Percentiles rank a stretch among this genome's conserved stretches.
Evolutionary conservation across 2,329 filamentous ascomycete genomes (phyloP).

Genomic region (Claviceps sp.): DNA sequence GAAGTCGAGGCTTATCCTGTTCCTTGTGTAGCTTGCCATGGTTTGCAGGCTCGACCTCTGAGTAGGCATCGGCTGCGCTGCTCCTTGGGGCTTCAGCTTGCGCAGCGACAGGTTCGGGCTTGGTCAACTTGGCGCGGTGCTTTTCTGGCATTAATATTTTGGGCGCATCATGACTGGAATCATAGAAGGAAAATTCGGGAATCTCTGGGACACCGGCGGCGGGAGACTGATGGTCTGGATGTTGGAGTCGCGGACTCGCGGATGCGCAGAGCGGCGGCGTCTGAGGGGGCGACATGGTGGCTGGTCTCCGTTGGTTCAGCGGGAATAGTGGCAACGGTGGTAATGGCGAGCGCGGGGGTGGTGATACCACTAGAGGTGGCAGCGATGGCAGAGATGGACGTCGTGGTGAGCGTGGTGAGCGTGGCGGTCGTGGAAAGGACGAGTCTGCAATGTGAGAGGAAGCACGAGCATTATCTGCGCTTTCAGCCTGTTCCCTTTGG

Average conservation of each 20-base stretch:
- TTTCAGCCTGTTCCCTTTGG: not conserved
- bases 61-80: constrained; percentile 1
- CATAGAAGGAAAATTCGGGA: constrained; percentile 11
- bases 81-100: not conserved
- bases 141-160: constrained; percentile 17
- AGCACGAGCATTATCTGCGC: constrained; percentile 19
- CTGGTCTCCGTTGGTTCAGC: constrained; percentile 14
- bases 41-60: constrained; percentile 9
- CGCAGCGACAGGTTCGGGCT: constrained; percentile 10
- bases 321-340: not conserved
- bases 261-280: constrained; percentile 11
- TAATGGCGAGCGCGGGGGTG: not conserved
- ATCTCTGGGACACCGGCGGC: constrained; percentile 8
- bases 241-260: not conserved
- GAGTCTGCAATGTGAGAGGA: constrained; percentile 22
- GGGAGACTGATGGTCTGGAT: not conserved
- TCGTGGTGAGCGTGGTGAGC: constrained; percentile 4
- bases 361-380: not conserved
- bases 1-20: constrained; percentile 12
- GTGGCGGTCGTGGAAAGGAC: constrained; percentile 4
- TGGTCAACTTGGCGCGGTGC: constrained; percentile 12
- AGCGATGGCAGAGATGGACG: not conserved
- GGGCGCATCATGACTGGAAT: constrained; percentile 11
- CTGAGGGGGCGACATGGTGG: constrained; percentile 6
- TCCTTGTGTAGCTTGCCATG: constrained; percentile 20